Base-by-base conservation (phyloP, 2,329 filamentous ascomycete species). In the Hortaea sp. region DNA sequence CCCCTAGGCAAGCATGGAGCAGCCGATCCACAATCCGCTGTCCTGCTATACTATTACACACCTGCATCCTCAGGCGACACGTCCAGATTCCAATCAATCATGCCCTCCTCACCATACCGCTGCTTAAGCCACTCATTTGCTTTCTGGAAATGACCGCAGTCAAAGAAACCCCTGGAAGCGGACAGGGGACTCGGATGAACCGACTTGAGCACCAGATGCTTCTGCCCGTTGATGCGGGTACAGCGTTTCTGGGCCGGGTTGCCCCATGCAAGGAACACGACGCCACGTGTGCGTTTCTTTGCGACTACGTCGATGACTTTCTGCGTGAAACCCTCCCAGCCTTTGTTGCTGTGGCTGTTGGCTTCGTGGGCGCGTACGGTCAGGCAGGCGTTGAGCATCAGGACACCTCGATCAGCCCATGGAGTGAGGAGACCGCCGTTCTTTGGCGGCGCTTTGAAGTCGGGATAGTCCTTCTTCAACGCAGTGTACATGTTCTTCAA, bases 251-350 rank as follows among this genome's bases (percentile, higher is more conserved):
- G 84, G 0, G 92, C 92, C 1, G 88, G 86, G 5, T 74, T 81
- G 11, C 92, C 92, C 92, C 92, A 98, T 0, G 90, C 90, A 66
- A 98, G 71, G 63, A 95, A 98, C 4, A 95, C 92, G 1, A 98
- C 90, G 1, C 92, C 92, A 29, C 76, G 74, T 0, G 78, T 81
- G 39, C 88, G 77, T 56, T 84, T 81, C 61, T 82, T 79, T 0
- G 85, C 85, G 1, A 97, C 86, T 0, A 85, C 76, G 54, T 97
- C 88, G 52, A 98, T 94, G 38, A 92, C 84, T 53, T 81, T 85
- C 63, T 95, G 89, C 13, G 90, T 98, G 63, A 98, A 86, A 39
- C 75, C 75, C 68, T 98, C 92, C 92, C 92, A 98, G 11, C 92
- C 92, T 52, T 82, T 82, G 58, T 84, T 84, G 2, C 84, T 73